Conservation (phyloP, 2,329 filamentous ascomycete species). For the Verticillium tricorpus region DNA sequence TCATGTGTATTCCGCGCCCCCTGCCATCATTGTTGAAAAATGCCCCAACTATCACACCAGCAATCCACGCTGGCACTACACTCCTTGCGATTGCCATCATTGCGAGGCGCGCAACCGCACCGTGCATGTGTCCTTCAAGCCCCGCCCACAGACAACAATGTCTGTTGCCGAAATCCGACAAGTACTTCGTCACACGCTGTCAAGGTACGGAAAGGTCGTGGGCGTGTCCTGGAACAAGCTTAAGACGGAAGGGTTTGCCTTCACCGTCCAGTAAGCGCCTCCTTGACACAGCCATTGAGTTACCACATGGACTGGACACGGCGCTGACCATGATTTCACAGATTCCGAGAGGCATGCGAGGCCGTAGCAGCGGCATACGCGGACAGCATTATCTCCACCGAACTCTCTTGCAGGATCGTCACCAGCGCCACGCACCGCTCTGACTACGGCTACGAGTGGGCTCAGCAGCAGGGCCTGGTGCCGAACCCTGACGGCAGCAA, state of each 20-base stretch:
- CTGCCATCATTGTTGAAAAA: not conserved
- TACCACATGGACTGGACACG: no score
- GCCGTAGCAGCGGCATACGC: not conserved
- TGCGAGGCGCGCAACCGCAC: not conserved
- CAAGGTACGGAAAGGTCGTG: not conserved
- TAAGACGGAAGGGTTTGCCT: not conserved
- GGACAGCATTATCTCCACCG: not conserved
- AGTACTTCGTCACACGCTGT: not conserved
- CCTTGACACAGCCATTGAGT: no score
- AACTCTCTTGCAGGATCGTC: not conserved
- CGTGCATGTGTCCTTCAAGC: not conserved
- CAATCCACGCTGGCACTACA: not conserved
- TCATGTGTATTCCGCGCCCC: not conserved
- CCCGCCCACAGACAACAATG: not conserved
- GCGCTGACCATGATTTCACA: not conserved
- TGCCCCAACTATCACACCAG: not conserved
- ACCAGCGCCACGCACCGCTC: conserved; percentile 1
- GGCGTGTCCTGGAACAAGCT: not conserved
- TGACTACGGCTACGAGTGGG: not conserved
- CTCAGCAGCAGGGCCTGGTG: not conserved
- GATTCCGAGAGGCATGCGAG: not conserved
- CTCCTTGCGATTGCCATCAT: not conserved
- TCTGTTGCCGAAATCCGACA: not conserved
- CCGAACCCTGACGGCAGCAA: no score
- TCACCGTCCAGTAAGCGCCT: not conserved